These are phyloP conservation scores for Neofusicoccum sp. DNA, from an alignment of 2,329 filamentous ascomycete genomes.

Conservation along the genomic window DNA sequence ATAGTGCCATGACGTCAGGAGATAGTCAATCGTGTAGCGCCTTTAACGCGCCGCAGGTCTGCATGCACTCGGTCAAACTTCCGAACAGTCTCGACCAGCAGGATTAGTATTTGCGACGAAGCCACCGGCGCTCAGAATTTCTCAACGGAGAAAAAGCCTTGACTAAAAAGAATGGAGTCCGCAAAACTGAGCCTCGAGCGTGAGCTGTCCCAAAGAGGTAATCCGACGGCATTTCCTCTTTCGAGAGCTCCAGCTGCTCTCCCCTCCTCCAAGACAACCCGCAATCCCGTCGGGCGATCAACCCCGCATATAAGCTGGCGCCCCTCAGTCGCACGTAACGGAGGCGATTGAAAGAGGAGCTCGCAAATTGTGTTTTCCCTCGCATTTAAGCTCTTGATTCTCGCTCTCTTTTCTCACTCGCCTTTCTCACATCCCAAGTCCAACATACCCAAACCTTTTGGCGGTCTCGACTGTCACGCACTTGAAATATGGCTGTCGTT, in stretches of 20 bases:
- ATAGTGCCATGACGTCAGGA: background rate
- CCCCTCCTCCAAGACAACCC: conserved; percentile 6
- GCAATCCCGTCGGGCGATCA: background rate
- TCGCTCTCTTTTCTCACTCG: background rate
- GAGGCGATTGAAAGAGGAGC: background rate
- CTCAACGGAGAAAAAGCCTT: background rate
- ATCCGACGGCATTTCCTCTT: conserved; percentile 11
- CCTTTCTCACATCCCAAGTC: background rate
- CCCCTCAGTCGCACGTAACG: background rate
- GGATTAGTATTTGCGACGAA: background rate
- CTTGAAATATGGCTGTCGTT: conserved; percentile 33
- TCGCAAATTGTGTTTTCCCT: background rate
- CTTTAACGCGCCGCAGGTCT: background rate
- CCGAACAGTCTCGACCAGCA: background rate
- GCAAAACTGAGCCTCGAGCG: background rate
- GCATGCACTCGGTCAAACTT: background rate
- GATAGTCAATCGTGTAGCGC: background rate
- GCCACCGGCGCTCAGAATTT: background rate
- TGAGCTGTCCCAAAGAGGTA: conserved; percentile 8
- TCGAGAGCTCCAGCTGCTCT: conserved; percentile 10
- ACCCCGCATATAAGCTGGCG: conserved; percentile 10
- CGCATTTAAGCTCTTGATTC: no score
- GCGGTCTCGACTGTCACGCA: background rate
- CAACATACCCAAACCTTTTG: background rate
- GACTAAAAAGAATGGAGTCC: background rate